These are phyloP conservation scores for Ramaria rubella DNA, from an alignment of 768 basidiomycete genomes.

Conservation along the genomic window DNA sequence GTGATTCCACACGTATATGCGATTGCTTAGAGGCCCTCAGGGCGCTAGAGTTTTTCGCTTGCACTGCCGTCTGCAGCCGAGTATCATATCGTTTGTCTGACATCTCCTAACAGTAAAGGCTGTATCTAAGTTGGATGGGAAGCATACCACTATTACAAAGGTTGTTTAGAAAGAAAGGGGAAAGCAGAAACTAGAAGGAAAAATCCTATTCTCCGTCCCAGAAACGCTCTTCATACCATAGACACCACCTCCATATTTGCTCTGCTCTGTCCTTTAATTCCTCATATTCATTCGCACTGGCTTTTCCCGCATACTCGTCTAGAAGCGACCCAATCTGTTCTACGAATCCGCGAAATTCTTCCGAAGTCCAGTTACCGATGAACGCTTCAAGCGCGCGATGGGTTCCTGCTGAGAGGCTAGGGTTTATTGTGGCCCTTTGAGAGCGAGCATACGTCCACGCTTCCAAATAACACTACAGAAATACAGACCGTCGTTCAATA, in stretches of 20 bases:
- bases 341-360: slow-evolving; percentile 26
- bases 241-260: slow-evolving; percentile 1
- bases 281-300: not conserved
- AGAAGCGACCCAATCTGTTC: slow-evolving; percentile 19
- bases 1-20: too few relatives aligned
- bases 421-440: not conserved
- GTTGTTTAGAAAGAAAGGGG: too few relatives aligned
- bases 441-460: slow-evolving; percentile 48
- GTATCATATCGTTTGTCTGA: too few relatives aligned
- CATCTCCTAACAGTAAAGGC: too few relatives aligned
- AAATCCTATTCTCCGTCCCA: slow-evolving; percentile 4
- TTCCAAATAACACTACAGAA: slow-evolving; percentile 58
- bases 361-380: slow-evolving; percentile 53
- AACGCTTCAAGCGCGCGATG: slow-evolving; percentile 38
- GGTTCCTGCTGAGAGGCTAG: slow-evolving; percentile 1
- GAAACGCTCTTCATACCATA: slow-evolving; percentile 6
- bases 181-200: too few relatives aligned
- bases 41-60: too few relatives aligned
- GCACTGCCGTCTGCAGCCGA: too few relatives aligned
- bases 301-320: slow-evolving; percentile 9
- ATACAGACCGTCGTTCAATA: not conserved
- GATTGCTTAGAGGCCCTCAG: too few relatives aligned
- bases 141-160: too few relatives aligned
- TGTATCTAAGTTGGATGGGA: too few relatives aligned
- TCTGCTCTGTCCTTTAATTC: not conserved